These are phyloP conservation scores for Strobilomyces confusus DNA, from an alignment of 768 basidiomycete genomes.

Conservation along the genomic window DNA sequence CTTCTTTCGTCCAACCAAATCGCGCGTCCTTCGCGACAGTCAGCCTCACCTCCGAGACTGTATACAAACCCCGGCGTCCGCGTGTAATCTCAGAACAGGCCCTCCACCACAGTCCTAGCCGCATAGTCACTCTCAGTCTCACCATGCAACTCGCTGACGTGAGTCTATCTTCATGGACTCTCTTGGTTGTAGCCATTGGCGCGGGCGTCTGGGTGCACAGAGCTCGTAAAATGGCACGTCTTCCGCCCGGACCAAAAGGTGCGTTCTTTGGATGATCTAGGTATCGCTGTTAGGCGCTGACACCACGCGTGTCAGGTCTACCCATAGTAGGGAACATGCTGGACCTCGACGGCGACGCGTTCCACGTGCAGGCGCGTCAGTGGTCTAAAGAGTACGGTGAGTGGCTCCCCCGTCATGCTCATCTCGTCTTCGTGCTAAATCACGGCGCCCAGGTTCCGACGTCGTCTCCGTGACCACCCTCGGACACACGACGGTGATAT, in stretches of 20 bases:
- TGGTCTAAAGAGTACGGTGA: slow-evolving; percentile 3
- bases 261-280: not conserved
- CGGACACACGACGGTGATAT: slow-evolving; percentile 1
- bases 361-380: not conserved
- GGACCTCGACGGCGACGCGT: not conserved
- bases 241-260: slow-evolving; percentile 5
- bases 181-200: not conserved
- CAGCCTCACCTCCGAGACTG: no score
- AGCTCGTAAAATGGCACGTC: slow-evolving; percentile 1
- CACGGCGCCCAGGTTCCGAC: not conserved
- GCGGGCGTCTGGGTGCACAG: not conserved
- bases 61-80: no score
- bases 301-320: not conserved
- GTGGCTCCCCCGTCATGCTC: not conserved
- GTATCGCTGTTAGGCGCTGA: not conserved
- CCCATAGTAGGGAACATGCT: not conserved
- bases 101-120: not conserved
- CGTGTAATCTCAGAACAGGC: not conserved
- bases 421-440: not conserved
- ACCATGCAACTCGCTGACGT: not conserved
- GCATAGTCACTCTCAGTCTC: not conserved
- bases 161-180: not conserved
- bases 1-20: no score
- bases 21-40: no score
- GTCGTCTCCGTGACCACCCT: slow-evolving; percentile 3